These are phyloP conservation scores for Eucalyptus victrix DNA, from an alignment of 345 rosid species.

Conservation along the genomic window DNA sequence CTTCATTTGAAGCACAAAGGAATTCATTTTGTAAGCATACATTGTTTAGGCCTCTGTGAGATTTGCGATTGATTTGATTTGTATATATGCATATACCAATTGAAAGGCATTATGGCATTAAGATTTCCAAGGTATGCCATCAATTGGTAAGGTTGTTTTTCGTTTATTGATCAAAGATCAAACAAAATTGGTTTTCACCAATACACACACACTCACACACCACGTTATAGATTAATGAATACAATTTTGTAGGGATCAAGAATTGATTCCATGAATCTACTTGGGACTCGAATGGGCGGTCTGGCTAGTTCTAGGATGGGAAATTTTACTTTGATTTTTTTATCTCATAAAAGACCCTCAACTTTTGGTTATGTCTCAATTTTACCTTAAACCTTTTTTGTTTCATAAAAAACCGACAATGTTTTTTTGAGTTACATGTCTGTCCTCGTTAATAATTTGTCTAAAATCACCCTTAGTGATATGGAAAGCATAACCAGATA, in stretches of 20 bases:
- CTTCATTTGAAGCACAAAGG: not conserved
- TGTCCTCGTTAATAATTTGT: too few species aligned
- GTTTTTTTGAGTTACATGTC: not conserved
- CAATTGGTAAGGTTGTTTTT: not conserved
- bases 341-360: not conserved
- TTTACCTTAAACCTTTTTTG: too few species aligned
- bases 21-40: not conserved
- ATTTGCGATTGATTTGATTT: not conserved
- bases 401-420: not conserved
- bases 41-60: not conserved
- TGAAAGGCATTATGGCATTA: not conserved
- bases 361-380: not conserved
- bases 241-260: too few species aligned
- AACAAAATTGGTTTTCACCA: too few species aligned
- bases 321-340: too few species aligned
- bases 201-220: too few species aligned
- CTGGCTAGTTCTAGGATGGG: too few species aligned
- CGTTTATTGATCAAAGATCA: not conserved
- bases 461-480: not conserved
- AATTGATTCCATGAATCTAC: too few species aligned
- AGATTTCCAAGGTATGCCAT: not conserved
- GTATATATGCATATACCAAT: not conserved
- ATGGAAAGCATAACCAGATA: not conserved
- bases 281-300: fast-evolving
- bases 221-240: too few species aligned